Conservation (phyloP, 305 asterid species). For the Solanum hybrid region DNA sequence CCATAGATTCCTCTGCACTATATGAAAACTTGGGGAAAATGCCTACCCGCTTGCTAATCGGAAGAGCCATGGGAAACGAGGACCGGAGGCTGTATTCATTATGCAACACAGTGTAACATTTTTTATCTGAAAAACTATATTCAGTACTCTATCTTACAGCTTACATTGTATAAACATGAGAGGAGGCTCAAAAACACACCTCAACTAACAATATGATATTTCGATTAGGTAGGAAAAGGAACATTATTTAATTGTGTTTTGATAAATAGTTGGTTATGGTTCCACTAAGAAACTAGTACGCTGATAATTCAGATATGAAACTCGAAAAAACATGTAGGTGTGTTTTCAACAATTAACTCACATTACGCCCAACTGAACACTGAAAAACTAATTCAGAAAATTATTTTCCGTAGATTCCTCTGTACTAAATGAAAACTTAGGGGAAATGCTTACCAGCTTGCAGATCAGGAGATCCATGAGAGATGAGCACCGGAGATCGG, state of each 20-base stretch:
- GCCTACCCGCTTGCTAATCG: background rate
- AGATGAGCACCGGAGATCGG: constrained; percentile 41
- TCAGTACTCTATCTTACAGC: background rate
- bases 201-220: background rate
- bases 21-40: background rate
- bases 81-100: background rate
- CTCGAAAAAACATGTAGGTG: background rate
- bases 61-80: background rate
- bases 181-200: background rate
- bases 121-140: background rate
- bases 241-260: too few relatives aligned
- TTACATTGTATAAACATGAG: background rate
- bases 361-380: background rate
- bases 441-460: background rate
- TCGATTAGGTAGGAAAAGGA: background rate
- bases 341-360: background rate
- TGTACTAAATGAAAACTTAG: background rate
- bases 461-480: constrained; percentile 50
- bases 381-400: background rate
- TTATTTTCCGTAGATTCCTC: background rate
- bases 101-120: background rate
- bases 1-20: background rate
- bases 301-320: background rate
- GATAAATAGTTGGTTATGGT: background rate
- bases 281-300: background rate